phyloP scores from a whole-genome alignment of 495 filamentous ascomycete species.

The Neurospora discreta region DNA sequence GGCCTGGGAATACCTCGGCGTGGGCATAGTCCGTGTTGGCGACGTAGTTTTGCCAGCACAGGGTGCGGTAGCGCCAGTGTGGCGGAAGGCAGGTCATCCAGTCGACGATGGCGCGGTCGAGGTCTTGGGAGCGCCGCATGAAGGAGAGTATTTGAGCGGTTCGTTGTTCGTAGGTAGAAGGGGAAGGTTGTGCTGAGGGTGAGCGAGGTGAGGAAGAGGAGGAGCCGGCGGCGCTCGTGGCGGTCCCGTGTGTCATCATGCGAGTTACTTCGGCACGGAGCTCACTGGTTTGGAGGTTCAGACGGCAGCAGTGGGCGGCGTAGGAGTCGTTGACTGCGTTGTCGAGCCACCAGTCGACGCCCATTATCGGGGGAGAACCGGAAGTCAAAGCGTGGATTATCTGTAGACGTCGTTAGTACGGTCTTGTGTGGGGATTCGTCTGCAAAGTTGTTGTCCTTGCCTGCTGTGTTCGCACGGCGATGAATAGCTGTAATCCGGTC shows the following conservation, averaged over 20 bases:
- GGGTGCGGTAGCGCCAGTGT: constrained; percentile 29
- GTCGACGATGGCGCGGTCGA: constrained; percentile 30
- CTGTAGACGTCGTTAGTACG: constrained; percentile 8
- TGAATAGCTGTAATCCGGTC: constrained; percentile 37
- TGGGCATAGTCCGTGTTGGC: constrained; percentile 25
- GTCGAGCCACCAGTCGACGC: constrained; percentile 40
- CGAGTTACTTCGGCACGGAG: constrained; percentile 34
- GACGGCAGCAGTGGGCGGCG: constrained; percentile 28
- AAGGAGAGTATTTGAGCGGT: constrained; percentile 26
- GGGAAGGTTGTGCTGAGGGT: background rate
- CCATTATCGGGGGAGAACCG: constrained; percentile 33
- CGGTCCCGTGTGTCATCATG: constrained; percentile 20
- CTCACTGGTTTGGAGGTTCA: constrained; percentile 36
- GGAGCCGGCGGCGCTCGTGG: constrained; percentile 24
- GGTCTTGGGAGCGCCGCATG: constrained; percentile 28
- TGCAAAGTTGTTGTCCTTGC: constrained; percentile 16
- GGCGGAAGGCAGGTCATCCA: constrained; percentile 34
- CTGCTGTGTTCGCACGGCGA: constrained; percentile 41
- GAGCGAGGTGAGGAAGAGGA: constrained; percentile 1
- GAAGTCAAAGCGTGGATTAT: constrained; percentile 37
- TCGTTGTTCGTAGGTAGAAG: background rate
- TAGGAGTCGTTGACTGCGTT: constrained; percentile 28
- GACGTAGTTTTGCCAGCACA: constrained; percentile 34
- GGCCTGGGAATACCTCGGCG: constrained; percentile 39
- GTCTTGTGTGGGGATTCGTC: background rate